Percentiles rank a stretch among this genome's conserved stretches.
These are phyloP conservation scores for Hydnum rufescens DNA, from an alignment of 768 basidiomycete species.

Conservation along the genomic window DNA sequence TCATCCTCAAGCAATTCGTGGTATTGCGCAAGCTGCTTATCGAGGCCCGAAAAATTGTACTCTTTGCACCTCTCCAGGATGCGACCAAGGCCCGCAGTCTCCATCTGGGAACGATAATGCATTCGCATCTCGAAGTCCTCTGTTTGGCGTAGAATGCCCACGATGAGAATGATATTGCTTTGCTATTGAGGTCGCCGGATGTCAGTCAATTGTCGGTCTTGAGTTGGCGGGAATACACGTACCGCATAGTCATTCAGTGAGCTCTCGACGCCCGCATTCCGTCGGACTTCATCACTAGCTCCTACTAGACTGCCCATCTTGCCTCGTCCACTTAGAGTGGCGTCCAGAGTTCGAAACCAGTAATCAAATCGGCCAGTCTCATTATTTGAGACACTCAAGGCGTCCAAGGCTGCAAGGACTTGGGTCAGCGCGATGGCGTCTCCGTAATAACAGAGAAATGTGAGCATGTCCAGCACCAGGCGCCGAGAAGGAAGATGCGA, in stretches of 20 bases:
- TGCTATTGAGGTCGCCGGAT: conserved; percentile 11
- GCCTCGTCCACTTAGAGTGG: conserved; percentile 60
- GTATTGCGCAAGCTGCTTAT: conserved; percentile 43
- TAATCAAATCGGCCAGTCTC: conserved; percentile 47
- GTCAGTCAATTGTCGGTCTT: conserved; percentile 9
- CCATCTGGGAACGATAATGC: conserved; percentile 79
- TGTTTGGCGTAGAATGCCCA: conserved; percentile 38
- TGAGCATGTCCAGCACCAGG: conserved; percentile 56
- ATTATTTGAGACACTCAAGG: conserved; percentile 44
- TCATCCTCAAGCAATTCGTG: conserved; percentile 50
- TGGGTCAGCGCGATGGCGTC: conserved; percentile 37
- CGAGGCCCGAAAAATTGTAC: conserved; percentile 44
- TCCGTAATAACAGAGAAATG: conserved; percentile 50
- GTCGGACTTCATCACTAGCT: conserved; percentile 75
- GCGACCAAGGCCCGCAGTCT: conserved; percentile 57
- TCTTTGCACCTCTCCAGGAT: conserved; percentile 50
- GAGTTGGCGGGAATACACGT: conserved; percentile 16
- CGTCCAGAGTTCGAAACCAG: conserved; percentile 76
- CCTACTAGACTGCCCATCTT: conserved; percentile 93
- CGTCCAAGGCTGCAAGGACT: conserved; percentile 57
- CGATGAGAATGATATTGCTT: conserved; percentile 53
- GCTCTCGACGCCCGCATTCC: conserved; percentile 40
- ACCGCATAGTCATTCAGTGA: conserved; percentile 77
- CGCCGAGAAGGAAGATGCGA: conserved; percentile 63
- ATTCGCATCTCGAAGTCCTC: conserved; percentile 72